Base-by-base conservation (phyloP, 495 filamentous ascomycete species). In the Daldinia caldariorum region DNA sequence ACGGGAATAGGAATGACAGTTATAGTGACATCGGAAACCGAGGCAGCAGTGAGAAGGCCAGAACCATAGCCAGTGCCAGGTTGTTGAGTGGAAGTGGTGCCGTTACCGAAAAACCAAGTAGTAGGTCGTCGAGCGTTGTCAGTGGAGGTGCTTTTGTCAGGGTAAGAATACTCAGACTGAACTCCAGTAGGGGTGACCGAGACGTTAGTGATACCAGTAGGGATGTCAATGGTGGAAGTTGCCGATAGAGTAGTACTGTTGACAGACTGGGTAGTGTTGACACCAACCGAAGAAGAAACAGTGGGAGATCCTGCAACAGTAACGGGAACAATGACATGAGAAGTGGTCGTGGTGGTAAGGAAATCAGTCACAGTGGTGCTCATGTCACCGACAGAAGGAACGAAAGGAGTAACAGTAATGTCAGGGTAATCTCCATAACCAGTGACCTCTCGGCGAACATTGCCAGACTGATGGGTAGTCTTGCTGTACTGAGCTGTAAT, bases 1-100 rank as follows among this genome's bases (percentile, higher is more conserved):
- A 50, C 4, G 38, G 64, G 66, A 6, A 67, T 5, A 9, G 69
- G 50, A 16, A 29, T 53, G 10, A 76, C 38, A 0, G 66, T 70
- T 0, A 76, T 37, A 35, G 74, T 76, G 22, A 58, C 37, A 49
- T 50, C 61, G 5, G 22, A 49, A 41, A 62, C 51, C 16, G 56
- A 60, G 32, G 29, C 6, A 39, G 32, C 49, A 37, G 53, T 56
- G 7, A 35, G 5, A 7, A 22, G 9, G 10, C 32, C 32, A 13
- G 14, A 35, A 43, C 41, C 35, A 34, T 57, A 35, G 29, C 10
- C 43, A 6, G 43, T 35, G 55, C 39, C 63, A 16, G 54, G 13
- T 20, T 50, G 20, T 38, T 61, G 20, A 29, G 59, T 59, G 8
- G 22, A 12, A 37, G 34, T 55, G 16, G 45, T 47, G 31, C 32